A percentile compares a stretch with the other conserved stretches of the same genome.
Evolutionary conservation across 75 land plant genomes (phyloP).

Genomic region (Sequoiadendron giganteum): DNA sequence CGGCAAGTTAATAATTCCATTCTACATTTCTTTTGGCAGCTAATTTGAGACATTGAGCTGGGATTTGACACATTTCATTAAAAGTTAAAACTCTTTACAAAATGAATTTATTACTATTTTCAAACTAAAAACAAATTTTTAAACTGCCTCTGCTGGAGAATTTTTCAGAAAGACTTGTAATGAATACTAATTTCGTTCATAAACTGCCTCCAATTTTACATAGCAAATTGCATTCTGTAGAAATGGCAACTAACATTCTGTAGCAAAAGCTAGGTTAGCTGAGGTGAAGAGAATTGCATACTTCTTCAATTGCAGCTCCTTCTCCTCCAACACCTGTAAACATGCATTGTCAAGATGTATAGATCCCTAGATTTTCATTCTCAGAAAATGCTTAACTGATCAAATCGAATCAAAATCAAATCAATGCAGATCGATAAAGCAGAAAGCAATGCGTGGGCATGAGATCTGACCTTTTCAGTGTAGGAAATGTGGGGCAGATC

Average conservation of each 20-base stretch:
- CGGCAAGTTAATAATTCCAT: not conserved
- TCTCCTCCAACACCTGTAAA: slow-evolving; percentile 57
- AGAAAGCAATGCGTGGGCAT: not conserved
- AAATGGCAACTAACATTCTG: not conserved
- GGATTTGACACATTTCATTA: not conserved
- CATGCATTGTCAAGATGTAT: not conserved
- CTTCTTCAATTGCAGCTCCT: slow-evolving; percentile 67
- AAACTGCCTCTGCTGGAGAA: not conserved
- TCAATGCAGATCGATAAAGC: not conserved
- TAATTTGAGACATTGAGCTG: not conserved
- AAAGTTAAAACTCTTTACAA: not conserved
- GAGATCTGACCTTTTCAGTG: slow-evolving; percentile 41
- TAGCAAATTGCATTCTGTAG: not conserved
- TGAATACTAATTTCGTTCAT: not conserved
- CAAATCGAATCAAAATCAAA: not conserved
- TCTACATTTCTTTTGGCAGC: not conserved
- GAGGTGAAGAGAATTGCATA: slow-evolving; percentile 5
- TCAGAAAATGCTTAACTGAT: not conserved
- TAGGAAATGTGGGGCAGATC: slow-evolving; percentile 49
- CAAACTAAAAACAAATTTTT: not conserved
- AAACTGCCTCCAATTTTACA: too few relatives aligned
- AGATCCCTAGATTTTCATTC: not conserved
- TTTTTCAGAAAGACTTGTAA: too few relatives aligned
- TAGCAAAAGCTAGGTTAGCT: too few relatives aligned
- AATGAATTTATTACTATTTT: not conserved